These are phyloP conservation scores for Bassia scoparia DNA, from an alignment of 148 eudicot genomes.

Conservation along the genomic window DNA sequence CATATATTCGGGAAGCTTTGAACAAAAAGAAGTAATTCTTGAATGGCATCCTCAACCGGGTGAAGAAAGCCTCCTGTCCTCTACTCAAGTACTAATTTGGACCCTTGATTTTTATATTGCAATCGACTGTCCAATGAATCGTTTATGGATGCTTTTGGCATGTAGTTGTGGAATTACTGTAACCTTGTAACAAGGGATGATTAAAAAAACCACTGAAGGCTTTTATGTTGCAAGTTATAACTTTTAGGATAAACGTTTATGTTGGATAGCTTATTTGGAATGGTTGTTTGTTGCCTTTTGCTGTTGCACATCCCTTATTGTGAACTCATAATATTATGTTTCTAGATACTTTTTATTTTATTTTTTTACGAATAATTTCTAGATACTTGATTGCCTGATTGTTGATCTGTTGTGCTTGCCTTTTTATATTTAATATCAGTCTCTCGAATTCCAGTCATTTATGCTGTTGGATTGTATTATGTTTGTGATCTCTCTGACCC, in stretches of 20 bases:
- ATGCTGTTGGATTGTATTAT: too few relatives aligned
- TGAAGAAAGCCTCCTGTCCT: constrained; percentile 97
- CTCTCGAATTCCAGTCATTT: background rate
- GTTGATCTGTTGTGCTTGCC: background rate
- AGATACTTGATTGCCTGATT: background rate
- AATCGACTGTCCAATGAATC: background rate
- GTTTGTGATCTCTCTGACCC: background rate
- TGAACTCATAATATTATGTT: background rate
- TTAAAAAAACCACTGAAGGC: background rate
- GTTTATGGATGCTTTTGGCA: background rate
- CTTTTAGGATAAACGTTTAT: background rate
- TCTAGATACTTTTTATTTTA: too few relatives aligned
- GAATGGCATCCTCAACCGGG: constrained; percentile 99
- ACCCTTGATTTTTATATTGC: background rate
- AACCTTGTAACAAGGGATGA: background rate
- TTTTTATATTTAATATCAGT: background rate
- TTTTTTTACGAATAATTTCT: too few relatives aligned
- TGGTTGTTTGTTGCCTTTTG: background rate
- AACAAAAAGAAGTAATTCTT: constrained; percentile 61
- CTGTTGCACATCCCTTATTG: background rate
- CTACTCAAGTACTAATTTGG: constrained; percentile 60
- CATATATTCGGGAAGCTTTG: constrained; percentile 89
- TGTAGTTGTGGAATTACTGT: background rate
- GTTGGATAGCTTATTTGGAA: background rate
- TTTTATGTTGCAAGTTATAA: background rate